Percentiles rank a stretch among this genome's conserved stretches.
These are phyloP conservation scores for Actinidia arguta DNA, from an alignment of 179 eudicot genomes.

Conservation along the genomic window DNA sequence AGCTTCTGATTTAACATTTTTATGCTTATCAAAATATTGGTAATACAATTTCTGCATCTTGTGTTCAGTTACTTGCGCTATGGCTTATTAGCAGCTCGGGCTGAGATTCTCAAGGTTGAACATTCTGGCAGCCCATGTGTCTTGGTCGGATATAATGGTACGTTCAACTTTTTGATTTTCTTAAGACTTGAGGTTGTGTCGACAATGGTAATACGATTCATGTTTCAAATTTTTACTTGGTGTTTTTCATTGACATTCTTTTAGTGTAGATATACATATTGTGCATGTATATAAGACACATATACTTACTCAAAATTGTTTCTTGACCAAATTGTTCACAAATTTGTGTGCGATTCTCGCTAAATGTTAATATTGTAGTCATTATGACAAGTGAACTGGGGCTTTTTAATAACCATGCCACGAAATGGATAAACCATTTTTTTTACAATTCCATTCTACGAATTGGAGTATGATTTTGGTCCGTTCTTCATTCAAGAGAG, in stretches of 20 bases:
- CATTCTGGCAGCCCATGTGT: conserved; percentile 80
- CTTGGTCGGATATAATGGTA: conserved; percentile 79
- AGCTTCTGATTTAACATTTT: neutral
- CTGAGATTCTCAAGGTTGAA: conserved; percentile 81
- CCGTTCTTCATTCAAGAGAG: neutral
- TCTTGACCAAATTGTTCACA: neutral
- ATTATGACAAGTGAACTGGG: conserved; percentile 15
- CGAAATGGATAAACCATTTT: neutral
- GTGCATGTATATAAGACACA: neutral
- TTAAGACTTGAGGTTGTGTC: conserved; percentile 9
- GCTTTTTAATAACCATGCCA: neutral
- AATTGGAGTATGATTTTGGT: neutral
- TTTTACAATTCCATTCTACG: neutral
- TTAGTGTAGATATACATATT: neutral
- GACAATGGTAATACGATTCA: neutral
- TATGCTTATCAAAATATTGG: neutral
- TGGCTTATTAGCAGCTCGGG: conserved; percentile 98
- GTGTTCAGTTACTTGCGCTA: conserved; percentile 81
- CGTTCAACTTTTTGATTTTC: conserved; percentile 15
- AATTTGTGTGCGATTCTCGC: neutral
- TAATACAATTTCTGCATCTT: conserved; percentile 9
- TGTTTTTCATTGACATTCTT: neutral
- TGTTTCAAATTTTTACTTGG: neutral
- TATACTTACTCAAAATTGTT: neutral
- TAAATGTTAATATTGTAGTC: neutral